These are phyloP conservation scores for Schizosaccharomyces lindneri DNA, from an alignment of 805 yeast species.

Conservation along the genomic window DNA sequence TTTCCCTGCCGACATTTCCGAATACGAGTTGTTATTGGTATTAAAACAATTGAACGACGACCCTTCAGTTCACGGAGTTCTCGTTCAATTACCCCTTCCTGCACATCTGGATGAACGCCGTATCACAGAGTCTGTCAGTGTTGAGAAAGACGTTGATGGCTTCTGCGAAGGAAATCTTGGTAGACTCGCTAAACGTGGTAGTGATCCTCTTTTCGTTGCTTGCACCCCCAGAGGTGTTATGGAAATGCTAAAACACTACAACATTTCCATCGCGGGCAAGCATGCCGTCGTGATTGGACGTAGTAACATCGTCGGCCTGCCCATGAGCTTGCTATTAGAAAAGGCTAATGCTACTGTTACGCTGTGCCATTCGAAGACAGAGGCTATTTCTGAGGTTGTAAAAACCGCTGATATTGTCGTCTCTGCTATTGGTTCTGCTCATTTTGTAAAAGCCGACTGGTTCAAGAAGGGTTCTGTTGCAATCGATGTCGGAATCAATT, in stretches of 20 bases:
- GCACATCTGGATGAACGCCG: slow-evolving; percentile 47
- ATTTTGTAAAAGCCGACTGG: slow-evolving; percentile 69
- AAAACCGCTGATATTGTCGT: slow-evolving; percentile 63
- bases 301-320: slow-evolving; percentile 88
- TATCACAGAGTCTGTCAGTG: slow-evolving; percentile 58
- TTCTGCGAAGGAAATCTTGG: slow-evolving; percentile 76
- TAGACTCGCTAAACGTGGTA: slow-evolving; percentile 68
- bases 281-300: slow-evolving; percentile 82
- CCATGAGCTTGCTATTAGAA: slow-evolving; percentile 63
- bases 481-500: slow-evolving; percentile 88
- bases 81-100: slow-evolving; percentile 82
- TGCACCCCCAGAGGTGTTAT: slow-evolving; percentile 92
- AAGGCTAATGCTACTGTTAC: slow-evolving; percentile 69
- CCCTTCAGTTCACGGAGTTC: slow-evolving; percentile 55
- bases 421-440: slow-evolving; percentile 76
- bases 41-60: slow-evolving; percentile 46
- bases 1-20: slow-evolving; percentile 35
- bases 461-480: slow-evolving; percentile 64
- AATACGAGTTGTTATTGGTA: slow-evolving; percentile 28
- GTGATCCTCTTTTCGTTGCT: slow-evolving; percentile 61
- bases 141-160: slow-evolving; percentile 85
- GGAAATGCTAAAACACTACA: slow-evolving; percentile 46
- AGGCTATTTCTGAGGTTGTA: slow-evolving; percentile 31
- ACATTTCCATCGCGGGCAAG: slow-evolving; percentile 47
- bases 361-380: slow-evolving; percentile 52